These are phyloP conservation scores for Thielaviopsis ethacetica DNA, from an alignment of 2,329 filamentous ascomycete genomes.

Conservation along the genomic window DNA sequence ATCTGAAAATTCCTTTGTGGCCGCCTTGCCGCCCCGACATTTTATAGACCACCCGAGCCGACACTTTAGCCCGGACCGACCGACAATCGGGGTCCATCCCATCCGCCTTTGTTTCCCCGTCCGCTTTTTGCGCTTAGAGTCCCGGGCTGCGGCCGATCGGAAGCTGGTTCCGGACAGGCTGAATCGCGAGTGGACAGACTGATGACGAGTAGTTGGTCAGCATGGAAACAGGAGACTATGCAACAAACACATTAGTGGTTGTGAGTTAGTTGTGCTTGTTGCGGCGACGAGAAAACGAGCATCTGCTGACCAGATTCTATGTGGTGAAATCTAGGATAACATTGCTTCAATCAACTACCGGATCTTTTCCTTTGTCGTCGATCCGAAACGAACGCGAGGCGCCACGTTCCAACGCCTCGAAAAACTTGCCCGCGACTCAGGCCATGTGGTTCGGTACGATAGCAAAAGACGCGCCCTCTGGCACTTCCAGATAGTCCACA, in stretches of 20 bases:
- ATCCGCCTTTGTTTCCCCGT: background rate
- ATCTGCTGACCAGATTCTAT: conserved; percentile 5
- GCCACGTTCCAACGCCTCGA: conserved; percentile 33
- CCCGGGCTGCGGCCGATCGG: background rate
- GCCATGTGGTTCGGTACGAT: conserved; percentile 38
- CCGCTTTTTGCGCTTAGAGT: background rate
- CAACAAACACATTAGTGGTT: conserved; percentile 43
- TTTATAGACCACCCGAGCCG: background rate
- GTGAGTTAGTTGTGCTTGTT: conserved; percentile 22
- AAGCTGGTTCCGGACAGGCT: background rate
- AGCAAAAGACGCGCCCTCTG: conserved; percentile 32
- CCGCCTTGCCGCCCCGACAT: too few relatives aligned
- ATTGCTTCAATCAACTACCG: conserved; percentile 38
- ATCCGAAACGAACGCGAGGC: conserved; percentile 28
- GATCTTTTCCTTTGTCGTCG: conserved; percentile 34
- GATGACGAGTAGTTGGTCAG: conserved; percentile 20
- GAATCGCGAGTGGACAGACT: background rate
- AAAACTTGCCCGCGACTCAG: conserved; percentile 31
- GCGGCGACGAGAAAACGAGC: background rate
- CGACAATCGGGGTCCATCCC: background rate
- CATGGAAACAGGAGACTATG: conserved; percentile 48
- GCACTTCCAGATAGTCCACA: conserved; percentile 33
- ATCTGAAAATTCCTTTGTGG: background rate
- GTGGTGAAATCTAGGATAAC: conserved; percentile 29
- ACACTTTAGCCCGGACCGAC: background rate